Evolutionary conservation across 345 rosid genomes (phyloP).

Genomic region (Conringia planisiliqua): DNA sequence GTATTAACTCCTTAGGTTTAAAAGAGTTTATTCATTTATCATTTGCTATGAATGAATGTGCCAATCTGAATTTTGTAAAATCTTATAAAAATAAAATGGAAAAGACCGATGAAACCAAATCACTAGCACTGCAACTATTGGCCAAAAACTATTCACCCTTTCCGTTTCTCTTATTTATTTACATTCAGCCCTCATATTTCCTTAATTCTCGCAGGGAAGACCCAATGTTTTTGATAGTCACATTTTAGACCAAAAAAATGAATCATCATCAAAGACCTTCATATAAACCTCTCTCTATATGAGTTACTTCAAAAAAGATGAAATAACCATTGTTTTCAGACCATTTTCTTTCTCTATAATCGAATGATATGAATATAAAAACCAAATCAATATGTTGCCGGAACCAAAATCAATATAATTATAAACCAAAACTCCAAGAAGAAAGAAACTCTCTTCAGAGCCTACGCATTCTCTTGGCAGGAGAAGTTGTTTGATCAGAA

Average conservation of each 20-base stretch:
- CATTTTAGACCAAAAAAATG: neutral
- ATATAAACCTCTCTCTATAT: slow-evolving; percentile 8
- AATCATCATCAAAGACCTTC: neutral
- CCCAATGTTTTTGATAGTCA: neutral
- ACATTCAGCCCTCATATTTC: slow-evolving; percentile 3
- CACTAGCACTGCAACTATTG: slow-evolving; percentile 33
- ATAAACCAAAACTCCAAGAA: slow-evolving; percentile 31
- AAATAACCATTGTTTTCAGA: slow-evolving; percentile 25
- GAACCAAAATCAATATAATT: slow-evolving; percentile 20
- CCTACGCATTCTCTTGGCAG: slow-evolving; percentile 43
- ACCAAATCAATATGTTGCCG: slow-evolving; percentile 30
- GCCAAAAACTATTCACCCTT: slow-evolving; percentile 26
- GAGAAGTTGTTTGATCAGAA: slow-evolving; percentile 38
- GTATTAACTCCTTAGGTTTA: too few relatives aligned
- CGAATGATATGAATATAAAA: slow-evolving; percentile 30
- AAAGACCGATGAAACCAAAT: slow-evolving; percentile 23
- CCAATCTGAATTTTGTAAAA: slow-evolving; percentile 3
- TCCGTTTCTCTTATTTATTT: slow-evolving; percentile 23
- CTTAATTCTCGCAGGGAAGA: neutral
- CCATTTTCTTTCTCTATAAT: slow-evolving; percentile 26
- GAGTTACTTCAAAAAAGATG: slow-evolving; percentile 27
- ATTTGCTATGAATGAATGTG: slow-evolving; percentile 12
- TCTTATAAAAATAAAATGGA: slow-evolving; percentile 1
- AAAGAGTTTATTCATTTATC: slow-evolving; percentile 3
- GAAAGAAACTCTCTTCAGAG: slow-evolving; percentile 27